phyloP scores from a whole-genome alignment of 805 yeast species.

The Kodamaea fukazawae region DNA sequence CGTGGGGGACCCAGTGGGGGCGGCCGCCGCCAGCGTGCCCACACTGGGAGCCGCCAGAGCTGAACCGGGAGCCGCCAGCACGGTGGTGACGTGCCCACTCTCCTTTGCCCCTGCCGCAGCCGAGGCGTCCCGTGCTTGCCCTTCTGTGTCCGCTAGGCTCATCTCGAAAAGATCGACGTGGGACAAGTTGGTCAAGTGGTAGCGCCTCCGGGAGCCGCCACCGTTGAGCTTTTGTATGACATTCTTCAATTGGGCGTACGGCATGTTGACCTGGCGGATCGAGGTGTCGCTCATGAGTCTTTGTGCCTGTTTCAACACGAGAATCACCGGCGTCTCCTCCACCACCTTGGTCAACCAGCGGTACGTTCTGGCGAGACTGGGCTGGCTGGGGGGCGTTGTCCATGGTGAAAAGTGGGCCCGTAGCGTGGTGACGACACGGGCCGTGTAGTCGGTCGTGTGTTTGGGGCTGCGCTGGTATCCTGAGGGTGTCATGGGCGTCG shows the following conservation, averaged over 20 bases:
- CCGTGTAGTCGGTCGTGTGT: constrained; percentile 22
- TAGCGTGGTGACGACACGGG: constrained; percentile 23
- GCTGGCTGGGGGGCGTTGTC: constrained; percentile 11
- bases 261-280: constrained; percentile 21
- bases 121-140: too few species aligned
- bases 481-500: constrained; percentile 11
- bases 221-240: constrained; percentile 5
- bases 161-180: constrained; percentile 28
- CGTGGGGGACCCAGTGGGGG: too few species aligned
- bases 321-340: constrained; percentile 26
- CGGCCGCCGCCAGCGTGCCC: too few species aligned
- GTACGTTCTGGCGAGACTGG: constrained; percentile 18
- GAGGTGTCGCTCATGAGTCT: constrained; percentile 27
- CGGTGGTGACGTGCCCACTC: too few species aligned
- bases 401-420: constrained; percentile 27
- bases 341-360: constrained; percentile 31
- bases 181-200: constrained; percentile 31
- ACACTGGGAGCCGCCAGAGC: too few species aligned
- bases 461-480: constrained; percentile 13
- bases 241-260: constrained; percentile 17
- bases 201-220: constrained; percentile 21
- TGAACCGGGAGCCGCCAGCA: too few species aligned
- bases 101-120: not conserved
- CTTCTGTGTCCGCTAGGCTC: too few species aligned
- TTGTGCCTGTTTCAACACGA: constrained; percentile 27